Conservation (phyloP, 176 grass and related monocot genomes). For the Oryza glaberrima region DNA sequence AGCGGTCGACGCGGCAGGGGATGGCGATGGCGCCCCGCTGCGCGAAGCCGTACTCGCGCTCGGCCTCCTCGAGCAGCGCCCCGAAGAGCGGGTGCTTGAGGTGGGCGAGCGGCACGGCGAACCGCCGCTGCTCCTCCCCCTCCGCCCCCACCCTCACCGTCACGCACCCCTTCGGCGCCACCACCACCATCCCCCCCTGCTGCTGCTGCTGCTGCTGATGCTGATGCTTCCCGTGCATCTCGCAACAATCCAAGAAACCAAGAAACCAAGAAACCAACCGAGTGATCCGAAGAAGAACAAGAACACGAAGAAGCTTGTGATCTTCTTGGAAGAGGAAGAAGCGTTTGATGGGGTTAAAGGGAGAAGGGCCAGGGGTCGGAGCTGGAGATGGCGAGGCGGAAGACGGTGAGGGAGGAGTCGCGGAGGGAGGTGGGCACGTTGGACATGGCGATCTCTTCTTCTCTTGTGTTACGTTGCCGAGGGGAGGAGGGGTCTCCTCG, state of each 20-base stretch:
- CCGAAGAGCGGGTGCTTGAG: conserved; percentile 90
- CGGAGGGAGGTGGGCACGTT: conserved; percentile 77
- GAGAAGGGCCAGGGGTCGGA: conserved; percentile 66
- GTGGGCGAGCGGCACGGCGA: conserved; percentile 78
- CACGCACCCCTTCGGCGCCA: conserved; percentile 79
- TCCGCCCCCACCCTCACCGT: conserved; percentile 69
- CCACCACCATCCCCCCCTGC: conserved; percentile 1
- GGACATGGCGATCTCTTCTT: conserved; percentile 54
- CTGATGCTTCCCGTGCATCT: conserved; percentile 28
- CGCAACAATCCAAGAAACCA: not conserved
- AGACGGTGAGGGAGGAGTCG: conserved; percentile 74
- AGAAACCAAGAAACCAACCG: not conserved
- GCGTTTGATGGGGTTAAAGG: conserved; percentile 6
- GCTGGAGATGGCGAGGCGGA: conserved; percentile 79
- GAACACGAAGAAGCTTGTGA: too few relatives aligned
- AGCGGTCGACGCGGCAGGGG: conserved; percentile 79
- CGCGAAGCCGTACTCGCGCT: conserved; percentile 79
- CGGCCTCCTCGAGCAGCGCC: conserved; percentile 69
- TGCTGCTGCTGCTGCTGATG: not conserved
- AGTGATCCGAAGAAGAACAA: not conserved
- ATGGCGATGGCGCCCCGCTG: conserved; percentile 82
- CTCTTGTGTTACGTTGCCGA: conserved; percentile 3
- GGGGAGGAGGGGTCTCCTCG: not conserved
- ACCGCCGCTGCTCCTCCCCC: conserved; percentile 72
- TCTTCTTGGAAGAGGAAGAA: not conserved